These are phyloP conservation scores for Dentipellis fragilis DNA, from an alignment of 768 basidiomycete genomes.

Conservation along the genomic window DNA sequence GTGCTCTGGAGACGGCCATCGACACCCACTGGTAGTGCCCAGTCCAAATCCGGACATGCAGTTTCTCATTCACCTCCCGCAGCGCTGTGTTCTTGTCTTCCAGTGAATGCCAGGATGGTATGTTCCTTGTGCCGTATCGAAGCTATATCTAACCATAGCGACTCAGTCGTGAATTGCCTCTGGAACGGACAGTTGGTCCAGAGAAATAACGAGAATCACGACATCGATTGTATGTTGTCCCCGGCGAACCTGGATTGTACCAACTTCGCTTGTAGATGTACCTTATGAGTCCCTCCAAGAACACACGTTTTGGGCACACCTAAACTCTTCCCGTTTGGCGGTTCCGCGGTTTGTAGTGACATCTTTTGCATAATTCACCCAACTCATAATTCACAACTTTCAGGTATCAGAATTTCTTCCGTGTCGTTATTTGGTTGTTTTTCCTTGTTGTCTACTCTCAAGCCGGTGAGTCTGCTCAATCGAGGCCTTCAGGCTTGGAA, in stretches of 20 bases:
- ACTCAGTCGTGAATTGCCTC: conserved; percentile 65
- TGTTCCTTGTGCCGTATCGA: conserved; percentile 9
- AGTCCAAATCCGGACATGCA: background rate
- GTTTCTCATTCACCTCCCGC: background rate
- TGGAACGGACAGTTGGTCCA: conserved; percentile 84
- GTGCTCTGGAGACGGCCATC: conserved; percentile 83
- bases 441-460: conserved; percentile 77
- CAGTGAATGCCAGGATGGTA: conserved; percentile 74
- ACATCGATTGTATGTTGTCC: conserved; percentile 59
- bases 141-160: too few species aligned
- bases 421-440: conserved; percentile 67
- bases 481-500: background rate
- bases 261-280: conserved; percentile 39
- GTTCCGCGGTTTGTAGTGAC: conserved; percentile 52
- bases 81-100: conserved; percentile 83
- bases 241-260: background rate
- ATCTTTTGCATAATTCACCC: background rate
- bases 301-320: conserved; percentile 53
- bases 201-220: conserved; percentile 58
- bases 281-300: conserved; percentile 48
- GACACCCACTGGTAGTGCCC: conserved; percentile 71
- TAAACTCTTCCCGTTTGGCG: conserved; percentile 68
- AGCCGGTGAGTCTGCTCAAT: conserved; percentile 43
- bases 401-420: conserved; percentile 81
- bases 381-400: background rate